Conservation (phyloP, 345 rosid genomes). For the Salix suchowensis region DNA sequence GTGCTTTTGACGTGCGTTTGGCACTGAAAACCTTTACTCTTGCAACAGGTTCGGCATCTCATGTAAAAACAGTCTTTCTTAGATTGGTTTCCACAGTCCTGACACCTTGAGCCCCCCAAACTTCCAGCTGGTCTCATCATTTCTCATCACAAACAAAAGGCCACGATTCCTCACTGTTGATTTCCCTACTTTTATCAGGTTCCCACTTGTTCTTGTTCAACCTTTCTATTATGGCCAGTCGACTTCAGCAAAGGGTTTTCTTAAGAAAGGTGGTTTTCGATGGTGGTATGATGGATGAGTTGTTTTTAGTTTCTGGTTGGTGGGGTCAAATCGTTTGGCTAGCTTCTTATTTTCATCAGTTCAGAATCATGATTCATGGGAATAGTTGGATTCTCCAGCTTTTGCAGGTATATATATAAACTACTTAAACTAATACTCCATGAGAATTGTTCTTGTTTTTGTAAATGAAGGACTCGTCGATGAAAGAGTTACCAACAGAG, state of each 20-base stretch:
- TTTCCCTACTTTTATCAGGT: neutral
- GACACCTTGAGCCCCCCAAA: conserved; percentile 38
- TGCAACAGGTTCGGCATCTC: conserved; percentile 68
- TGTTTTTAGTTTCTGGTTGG: neutral
- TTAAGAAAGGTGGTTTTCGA: neutral
- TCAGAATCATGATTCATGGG: neutral
- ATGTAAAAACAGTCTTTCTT: conserved; percentile 51
- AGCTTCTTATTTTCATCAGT: neutral
- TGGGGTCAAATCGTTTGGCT: neutral
- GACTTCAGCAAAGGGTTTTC: neutral
- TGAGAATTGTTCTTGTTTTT: neutral
- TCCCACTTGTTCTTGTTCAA: neutral
- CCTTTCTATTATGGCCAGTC: neutral
- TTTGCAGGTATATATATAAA: neutral
- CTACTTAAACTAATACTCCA: neutral
- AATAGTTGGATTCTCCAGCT: neutral
- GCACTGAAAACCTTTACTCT: conserved; percentile 47
- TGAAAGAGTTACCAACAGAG: neutral
- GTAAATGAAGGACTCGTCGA: neutral
- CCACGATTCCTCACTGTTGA: neutral
- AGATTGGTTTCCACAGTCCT: conserved; percentile 72
- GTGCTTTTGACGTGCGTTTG: conserved; percentile 66
- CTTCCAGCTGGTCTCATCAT: conserved; percentile 9
- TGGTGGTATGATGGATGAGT: neutral
- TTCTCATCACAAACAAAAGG: neutral